phyloP scores from a whole-genome alignment of 331 rosid genomes.

The Malus hybrid region DNA sequence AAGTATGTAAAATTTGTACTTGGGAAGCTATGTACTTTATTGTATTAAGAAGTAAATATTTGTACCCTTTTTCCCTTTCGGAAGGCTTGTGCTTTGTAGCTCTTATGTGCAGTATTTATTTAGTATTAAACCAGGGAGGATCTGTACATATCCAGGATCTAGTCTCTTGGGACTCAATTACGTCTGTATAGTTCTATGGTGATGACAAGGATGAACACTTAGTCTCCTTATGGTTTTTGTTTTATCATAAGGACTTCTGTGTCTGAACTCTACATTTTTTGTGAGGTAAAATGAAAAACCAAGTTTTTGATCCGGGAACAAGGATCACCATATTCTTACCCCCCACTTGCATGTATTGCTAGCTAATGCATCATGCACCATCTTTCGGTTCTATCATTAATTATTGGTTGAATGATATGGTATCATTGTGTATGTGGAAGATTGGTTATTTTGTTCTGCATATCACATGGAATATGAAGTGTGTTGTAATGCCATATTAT shows the following conservation, averaged over 20 bases:
- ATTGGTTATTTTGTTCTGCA: neutral
- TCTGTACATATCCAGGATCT: neutral
- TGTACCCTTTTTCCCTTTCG: neutral
- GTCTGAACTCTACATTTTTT: neutral
- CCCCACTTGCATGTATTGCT: neutral
- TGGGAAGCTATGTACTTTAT: slow-evolving; percentile 1
- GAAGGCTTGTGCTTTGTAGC: neutral
- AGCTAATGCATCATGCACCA: neutral
- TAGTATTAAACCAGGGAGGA: neutral
- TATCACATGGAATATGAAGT: neutral
- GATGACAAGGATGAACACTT: too few relatives aligned
- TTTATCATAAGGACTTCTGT: neutral
- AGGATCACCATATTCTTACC: neutral
- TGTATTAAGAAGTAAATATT: slow-evolving; percentile 12
- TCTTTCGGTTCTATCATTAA: neutral
- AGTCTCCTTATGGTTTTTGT: neutral
- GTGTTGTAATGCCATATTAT: neutral
- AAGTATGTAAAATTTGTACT: neutral
- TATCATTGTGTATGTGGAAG: neutral
- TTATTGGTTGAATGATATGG: neutral
- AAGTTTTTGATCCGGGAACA: neutral
- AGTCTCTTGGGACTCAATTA: neutral
- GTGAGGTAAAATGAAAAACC: neutral
- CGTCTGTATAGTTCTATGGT: too few relatives aligned
- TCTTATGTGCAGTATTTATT: neutral